These are phyloP conservation scores for Trichomonas gallinae DNA, from an alignment of 208 protist genomes.

Conservation along the genomic window DNA sequence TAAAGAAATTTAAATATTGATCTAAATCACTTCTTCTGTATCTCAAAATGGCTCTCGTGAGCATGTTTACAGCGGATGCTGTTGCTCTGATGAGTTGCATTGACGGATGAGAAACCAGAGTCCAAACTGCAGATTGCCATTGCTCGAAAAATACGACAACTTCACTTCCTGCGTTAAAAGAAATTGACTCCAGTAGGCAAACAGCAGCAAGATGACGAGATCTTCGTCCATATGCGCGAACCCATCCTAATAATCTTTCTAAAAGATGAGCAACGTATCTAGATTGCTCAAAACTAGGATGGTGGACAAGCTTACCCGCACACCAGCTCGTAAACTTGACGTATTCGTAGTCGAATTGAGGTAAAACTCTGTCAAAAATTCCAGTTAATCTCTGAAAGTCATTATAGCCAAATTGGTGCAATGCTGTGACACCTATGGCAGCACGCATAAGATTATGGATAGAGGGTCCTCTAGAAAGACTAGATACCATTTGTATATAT, in stretches of 20 bases:
- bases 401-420: neutral
- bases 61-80: neutral
- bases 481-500: neutral
- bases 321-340: neutral
- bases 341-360: neutral
- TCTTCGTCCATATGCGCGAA: neutral
- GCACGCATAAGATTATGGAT: neutral
- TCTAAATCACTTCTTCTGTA: neutral
- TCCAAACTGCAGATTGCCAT: neutral
- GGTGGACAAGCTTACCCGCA: neutral
- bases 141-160: neutral
- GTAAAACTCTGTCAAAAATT: neutral
- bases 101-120: neutral
- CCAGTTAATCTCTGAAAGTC: neutral
- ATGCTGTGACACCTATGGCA: neutral
- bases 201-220: neutral
- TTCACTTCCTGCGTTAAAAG: neutral
- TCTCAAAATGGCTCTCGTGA: neutral
- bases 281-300: neutral
- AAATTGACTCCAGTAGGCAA: neutral
- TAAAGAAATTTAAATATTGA: neutral
- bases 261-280: conserved; percentile 2
- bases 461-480: neutral
- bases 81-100: neutral
- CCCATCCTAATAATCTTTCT: neutral